Evolutionary conservation across 352 stramenopile species (phyloP).

Genomic region (Phytophthora foliorum): DNA sequence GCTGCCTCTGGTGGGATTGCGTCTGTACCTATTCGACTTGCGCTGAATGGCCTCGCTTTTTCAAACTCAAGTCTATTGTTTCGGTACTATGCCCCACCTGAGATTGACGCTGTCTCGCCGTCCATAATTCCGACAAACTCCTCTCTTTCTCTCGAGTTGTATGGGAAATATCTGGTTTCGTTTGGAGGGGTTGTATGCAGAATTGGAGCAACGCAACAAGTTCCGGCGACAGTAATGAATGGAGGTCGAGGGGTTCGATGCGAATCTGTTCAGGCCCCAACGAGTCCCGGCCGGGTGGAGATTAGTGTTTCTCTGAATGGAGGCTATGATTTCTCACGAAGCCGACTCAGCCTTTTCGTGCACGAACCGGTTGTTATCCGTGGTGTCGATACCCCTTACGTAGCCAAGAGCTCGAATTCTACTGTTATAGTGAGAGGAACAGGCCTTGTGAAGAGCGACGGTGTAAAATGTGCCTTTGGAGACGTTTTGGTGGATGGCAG

Average conservation of each 20-base stretch:
- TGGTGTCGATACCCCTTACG: conserved; percentile 26
- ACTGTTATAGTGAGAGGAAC: conserved; percentile 31
- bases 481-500: conserved; percentile 1
- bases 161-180: conserved; percentile 36
- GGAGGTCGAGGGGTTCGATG: conserved; percentile 33
- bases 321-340: conserved; percentile 44
- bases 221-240: conserved; percentile 25
- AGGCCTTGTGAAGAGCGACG: conserved; percentile 30
- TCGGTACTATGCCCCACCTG: conserved; percentile 39
- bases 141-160: conserved; percentile 23
- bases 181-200: conserved; percentile 40
- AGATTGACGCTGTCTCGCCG: conserved; percentile 28
- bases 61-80: conserved; percentile 40
- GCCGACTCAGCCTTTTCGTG: conserved; percentile 19
- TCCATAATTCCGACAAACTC: conserved; percentile 19
- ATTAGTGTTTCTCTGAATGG: conserved; percentile 51
- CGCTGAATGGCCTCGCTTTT: conserved; percentile 41
- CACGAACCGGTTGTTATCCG: conserved; percentile 31
- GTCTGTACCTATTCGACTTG: conserved; percentile 32
- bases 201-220: conserved; percentile 23
- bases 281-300: conserved; percentile 11
- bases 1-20: conserved; percentile 4
- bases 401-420: conserved; percentile 25
- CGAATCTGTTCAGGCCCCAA: neutral
- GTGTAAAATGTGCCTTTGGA: conserved; percentile 32